Evolutionary conservation across 1,284 basidiomycete species (phyloP).

Genomic region (Microbotryum scabiosae): DNA sequence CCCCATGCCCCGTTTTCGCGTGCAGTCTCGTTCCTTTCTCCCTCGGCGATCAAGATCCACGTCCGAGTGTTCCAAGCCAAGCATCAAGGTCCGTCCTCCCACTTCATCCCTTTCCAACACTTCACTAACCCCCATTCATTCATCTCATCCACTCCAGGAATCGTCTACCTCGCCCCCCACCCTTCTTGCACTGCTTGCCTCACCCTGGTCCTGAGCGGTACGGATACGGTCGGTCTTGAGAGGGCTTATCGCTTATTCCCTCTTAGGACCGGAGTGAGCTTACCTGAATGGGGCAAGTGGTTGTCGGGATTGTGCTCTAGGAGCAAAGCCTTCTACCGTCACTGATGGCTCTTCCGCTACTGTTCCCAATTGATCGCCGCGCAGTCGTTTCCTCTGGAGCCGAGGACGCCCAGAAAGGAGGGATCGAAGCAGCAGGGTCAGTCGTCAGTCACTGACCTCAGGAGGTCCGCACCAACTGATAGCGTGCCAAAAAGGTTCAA

Average conservation of each 20-base stretch:
- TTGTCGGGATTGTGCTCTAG: too few species aligned
- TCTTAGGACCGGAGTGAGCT: background rate
- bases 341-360: background rate
- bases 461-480: background rate
- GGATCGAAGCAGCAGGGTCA: slow-evolving; percentile 9
- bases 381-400: background rate
- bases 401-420: background rate
- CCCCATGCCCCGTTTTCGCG: background rate
- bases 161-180: background rate
- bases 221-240: background rate
- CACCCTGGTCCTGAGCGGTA: slow-evolving; percentile 1
- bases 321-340: background rate
- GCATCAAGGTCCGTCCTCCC: background rate
- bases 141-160: background rate
- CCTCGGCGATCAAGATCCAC: background rate
- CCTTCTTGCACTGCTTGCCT: background rate
- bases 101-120: background rate
- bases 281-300: slow-evolving; percentile 4
- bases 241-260: slow-evolving; percentile 4
- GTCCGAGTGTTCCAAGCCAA: background rate
- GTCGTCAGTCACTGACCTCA: background rate
- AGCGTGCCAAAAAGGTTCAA: background rate
- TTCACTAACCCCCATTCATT: background rate
- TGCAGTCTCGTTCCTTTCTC: slow-evolving; percentile 3
- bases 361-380: background rate